These are phyloP conservation scores for Colletotrichum sp. DNA, from an alignment of 2,329 filamentous ascomycete genomes.

Conservation along the genomic window DNA sequence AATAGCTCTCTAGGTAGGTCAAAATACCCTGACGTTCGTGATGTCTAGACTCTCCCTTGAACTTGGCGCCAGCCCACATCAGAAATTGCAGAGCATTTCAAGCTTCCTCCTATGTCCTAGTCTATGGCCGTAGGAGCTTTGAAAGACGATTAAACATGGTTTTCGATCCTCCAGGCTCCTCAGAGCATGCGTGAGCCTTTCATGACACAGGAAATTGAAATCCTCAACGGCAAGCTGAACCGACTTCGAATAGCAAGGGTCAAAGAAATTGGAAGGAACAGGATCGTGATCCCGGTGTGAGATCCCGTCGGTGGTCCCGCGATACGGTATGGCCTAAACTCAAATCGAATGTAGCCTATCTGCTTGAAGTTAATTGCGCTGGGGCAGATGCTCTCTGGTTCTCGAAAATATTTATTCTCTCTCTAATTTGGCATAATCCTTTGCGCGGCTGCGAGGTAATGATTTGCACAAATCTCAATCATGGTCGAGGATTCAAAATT, in stretches of 20 bases:
- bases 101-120: background rate
- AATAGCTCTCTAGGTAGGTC: background rate
- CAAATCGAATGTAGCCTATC: background rate
- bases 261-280: background rate
- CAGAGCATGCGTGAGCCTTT: background rate
- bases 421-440: rapidly evolving
- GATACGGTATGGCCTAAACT: background rate
- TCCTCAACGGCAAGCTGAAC: background rate
- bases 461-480: rapidly evolving
- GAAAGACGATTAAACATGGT: background rate
- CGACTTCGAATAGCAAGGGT: background rate
- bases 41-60: background rate
- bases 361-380: background rate
- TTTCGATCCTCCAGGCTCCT: background rate
- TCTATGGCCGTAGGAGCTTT: background rate
- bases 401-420: background rate
- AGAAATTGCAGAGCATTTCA: background rate
- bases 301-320: background rate
- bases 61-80: background rate
- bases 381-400: background rate
- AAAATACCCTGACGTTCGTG: background rate
- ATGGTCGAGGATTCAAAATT: rapidly evolving
- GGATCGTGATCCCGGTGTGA: background rate
- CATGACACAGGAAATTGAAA: background rate
- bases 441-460: background rate